Conservation (phyloP, 1,284 basidiomycete genomes). For the Malassezia globosa region DNA sequence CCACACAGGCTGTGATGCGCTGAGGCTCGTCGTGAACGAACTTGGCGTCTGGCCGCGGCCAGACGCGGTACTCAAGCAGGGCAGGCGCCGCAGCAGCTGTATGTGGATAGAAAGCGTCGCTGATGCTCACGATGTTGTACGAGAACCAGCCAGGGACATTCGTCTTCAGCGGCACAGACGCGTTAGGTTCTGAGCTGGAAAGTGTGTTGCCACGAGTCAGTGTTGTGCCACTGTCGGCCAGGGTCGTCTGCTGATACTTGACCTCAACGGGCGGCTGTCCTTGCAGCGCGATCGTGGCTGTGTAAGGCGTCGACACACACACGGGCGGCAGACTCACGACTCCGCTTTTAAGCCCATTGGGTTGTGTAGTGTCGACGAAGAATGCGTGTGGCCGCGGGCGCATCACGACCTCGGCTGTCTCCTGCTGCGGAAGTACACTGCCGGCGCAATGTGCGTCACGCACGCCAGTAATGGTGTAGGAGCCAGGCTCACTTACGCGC, state of each 20-base stretch:
- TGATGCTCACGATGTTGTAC: conserved; percentile 77
- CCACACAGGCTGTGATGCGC: conserved; percentile 56
- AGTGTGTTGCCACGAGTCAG: conserved; percentile 10
- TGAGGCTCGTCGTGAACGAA: not conserved
- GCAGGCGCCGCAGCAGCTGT: conserved; percentile 50
- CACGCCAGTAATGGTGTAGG: conserved; percentile 65
- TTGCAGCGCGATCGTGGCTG: conserved; percentile 66
- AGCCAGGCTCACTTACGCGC: conserved; percentile 59
- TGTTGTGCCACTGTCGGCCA: conserved; percentile 4
- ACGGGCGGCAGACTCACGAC: conserved; percentile 57
- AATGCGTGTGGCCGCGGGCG: conserved; percentile 57
- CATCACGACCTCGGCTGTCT: conserved; percentile 63
- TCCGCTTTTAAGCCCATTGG: conserved; percentile 26
- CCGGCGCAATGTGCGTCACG: conserved; percentile 75
- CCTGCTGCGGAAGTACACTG: conserved; percentile 55
- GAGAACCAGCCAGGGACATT: conserved; percentile 66
- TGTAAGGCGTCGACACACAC: conserved; percentile 67
- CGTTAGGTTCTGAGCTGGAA: conserved; percentile 56
- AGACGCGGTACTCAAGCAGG: conserved; percentile 39
- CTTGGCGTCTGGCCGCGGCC: conserved; percentile 26
- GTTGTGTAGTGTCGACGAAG: conserved; percentile 21
- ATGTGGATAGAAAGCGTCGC: conserved; percentile 60
- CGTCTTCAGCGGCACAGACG: conserved; percentile 72
- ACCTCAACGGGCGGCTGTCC: conserved; percentile 51
- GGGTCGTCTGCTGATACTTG: conserved; percentile 22